phyloP scores from a whole-genome alignment of 2,329 filamentous ascomycete genomes.

The Neocucurbitaria cava region DNA sequence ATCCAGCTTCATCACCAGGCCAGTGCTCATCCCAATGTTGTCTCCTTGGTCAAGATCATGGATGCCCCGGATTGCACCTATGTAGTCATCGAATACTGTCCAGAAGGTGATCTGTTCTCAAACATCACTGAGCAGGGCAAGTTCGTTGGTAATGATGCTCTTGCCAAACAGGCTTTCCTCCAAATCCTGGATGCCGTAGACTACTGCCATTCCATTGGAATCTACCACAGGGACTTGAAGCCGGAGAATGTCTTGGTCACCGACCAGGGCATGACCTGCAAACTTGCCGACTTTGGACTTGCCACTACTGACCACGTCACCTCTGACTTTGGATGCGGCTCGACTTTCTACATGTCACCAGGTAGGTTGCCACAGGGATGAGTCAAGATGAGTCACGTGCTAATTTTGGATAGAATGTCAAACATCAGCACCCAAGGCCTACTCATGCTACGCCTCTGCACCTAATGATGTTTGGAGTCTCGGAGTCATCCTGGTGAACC shows the following conservation, averaged over 20 bases:
- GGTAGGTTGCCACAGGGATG: conserved; percentile 65
- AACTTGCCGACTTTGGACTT: conserved; percentile 96
- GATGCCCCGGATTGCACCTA: conserved; percentile 92
- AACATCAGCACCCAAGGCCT: conserved; percentile 72
- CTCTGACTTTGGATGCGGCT: conserved; percentile 96
- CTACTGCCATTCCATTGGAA: conserved; percentile 89
- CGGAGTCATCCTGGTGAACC: conserved; percentile 96
- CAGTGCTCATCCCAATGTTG: conserved; percentile 89
- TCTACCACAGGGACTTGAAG: conserved; percentile 97
- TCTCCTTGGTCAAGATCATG: conserved; percentile 92
- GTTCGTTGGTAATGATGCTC: conserved; percentile 89
- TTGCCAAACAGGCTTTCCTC: conserved; percentile 87
- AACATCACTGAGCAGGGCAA: conserved; percentile 96
- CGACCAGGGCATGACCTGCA: conserved; percentile 86
- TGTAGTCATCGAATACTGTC: conserved; percentile 95
- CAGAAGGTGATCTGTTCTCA: conserved; percentile 94
- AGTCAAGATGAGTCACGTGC: conserved; percentile 20
- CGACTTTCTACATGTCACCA: conserved; percentile 99
- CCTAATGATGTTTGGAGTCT: conserved; percentile 98
- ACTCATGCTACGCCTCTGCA: conserved; percentile 83
- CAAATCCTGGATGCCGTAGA: conserved; percentile 97
- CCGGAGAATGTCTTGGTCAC: conserved; percentile 97
- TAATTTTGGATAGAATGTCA: conserved; percentile 76
- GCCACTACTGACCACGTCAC: conserved; percentile 84
- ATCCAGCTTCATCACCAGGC: conserved; percentile 90